These are phyloP conservation scores for Lentinula boryana DNA, from an alignment of 768 basidiomycete species.

Conservation along the genomic window DNA sequence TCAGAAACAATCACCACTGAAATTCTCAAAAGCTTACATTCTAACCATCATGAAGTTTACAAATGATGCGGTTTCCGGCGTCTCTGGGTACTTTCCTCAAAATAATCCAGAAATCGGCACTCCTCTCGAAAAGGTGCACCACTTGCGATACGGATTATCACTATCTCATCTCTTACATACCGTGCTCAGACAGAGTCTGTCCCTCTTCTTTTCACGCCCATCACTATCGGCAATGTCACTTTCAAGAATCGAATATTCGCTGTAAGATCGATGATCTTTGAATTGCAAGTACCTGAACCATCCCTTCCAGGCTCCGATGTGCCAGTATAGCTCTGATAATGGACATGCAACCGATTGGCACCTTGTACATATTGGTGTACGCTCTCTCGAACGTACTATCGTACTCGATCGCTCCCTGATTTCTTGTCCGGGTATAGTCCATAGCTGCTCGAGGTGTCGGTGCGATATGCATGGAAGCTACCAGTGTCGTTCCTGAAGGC, in stretches of 20 bases:
- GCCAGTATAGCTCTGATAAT: slow-evolving; percentile 70
- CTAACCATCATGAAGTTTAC: slow-evolving; percentile 17
- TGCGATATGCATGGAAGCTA: slow-evolving; percentile 69
- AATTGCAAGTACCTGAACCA: not conserved
- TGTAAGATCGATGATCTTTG: slow-evolving; percentile 25
- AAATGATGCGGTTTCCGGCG: slow-evolving; percentile 45
- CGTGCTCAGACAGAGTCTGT: slow-evolving; percentile 35
- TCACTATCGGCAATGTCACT: slow-evolving; percentile 51
- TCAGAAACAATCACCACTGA: not conserved
- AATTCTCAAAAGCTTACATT: not conserved
- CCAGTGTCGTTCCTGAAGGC: slow-evolving; percentile 66
- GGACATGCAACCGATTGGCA: slow-evolving; percentile 84
- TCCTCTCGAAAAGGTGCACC: not conserved
- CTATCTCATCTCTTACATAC: not conserved
- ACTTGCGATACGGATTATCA: not conserved
- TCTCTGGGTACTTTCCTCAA: slow-evolving; percentile 51
- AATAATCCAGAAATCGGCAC: slow-evolving; percentile 55
- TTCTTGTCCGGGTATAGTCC: slow-evolving; percentile 25
- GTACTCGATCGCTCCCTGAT: not conserved
- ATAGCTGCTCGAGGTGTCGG: slow-evolving; percentile 70
- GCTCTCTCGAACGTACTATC: slow-evolving; percentile 10
- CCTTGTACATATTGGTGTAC: slow-evolving; percentile 67
- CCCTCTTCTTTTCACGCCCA: slow-evolving; percentile 59
- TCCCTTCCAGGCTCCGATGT: slow-evolving; percentile 62
- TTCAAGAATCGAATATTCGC: slow-evolving; percentile 78